Conservation (phyloP, 2,329 filamentous ascomycete genomes). For the Fusarium clavum region DNA sequence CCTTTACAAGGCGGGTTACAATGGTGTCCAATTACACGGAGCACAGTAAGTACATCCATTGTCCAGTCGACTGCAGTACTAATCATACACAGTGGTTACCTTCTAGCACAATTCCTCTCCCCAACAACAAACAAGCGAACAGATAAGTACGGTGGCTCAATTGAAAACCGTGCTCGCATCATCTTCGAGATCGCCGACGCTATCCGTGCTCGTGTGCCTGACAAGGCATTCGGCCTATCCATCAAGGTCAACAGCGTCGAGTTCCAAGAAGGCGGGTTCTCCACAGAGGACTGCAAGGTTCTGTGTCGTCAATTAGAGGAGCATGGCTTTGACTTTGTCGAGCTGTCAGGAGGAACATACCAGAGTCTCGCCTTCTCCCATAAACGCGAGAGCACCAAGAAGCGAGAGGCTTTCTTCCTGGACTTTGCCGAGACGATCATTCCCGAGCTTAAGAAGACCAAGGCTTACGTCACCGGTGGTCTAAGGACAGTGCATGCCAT, state of each 20-base stretch:
- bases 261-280: slow-evolving; percentile 65
- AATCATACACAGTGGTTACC: slow-evolving; percentile 55
- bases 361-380: slow-evolving; percentile 64
- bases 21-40: slow-evolving; percentile 62
- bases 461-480: slow-evolving; percentile 69
- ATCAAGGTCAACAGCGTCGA: slow-evolving; percentile 70
- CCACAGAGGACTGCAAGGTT: slow-evolving; percentile 62
- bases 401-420: slow-evolving; percentile 70
- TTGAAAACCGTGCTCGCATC: slow-evolving; percentile 58
- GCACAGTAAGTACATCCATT: slow-evolving; percentile 53
- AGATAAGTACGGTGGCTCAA: slow-evolving; percentile 61
- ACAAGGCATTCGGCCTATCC: slow-evolving; percentile 56
- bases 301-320: slow-evolving; percentile 61
- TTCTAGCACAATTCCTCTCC: slow-evolving; percentile 66
- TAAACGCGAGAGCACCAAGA: slow-evolving; percentile 64
- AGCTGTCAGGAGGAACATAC: slow-evolving; percentile 71
- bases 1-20: slow-evolving; percentile 70
- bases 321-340: slow-evolving; percentile 67
- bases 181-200: slow-evolving; percentile 58
- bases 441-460: slow-evolving; percentile 60
- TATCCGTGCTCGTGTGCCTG: slow-evolving; percentile 48
- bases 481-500: slow-evolving; percentile 67
- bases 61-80: not conserved
- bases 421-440: slow-evolving; percentile 68
- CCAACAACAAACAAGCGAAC: slow-evolving; percentile 62